phyloP scores from a whole-genome alignment of 2,329 filamentous ascomycete genomes.

The Tolypocladium tropicale region DNA sequence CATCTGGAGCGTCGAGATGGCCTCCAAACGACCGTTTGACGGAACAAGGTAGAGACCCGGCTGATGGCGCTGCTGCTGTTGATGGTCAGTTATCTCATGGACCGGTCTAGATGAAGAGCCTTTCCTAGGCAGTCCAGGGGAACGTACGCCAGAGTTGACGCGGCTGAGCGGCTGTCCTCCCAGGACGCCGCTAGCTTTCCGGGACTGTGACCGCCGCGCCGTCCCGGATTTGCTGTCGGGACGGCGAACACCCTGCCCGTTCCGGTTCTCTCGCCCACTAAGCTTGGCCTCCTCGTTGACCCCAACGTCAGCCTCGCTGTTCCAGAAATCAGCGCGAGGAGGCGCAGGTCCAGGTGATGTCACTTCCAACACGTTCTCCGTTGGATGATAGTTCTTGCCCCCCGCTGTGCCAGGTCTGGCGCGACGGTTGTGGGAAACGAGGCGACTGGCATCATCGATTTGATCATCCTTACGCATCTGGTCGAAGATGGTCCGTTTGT shows the following conservation, averaged over 20 bases:
- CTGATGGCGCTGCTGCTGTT: constrained; percentile 24
- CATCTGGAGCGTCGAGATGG: constrained; percentile 70
- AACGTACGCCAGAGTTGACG: constrained; percentile 36
- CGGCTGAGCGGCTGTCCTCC: constrained; percentile 32
- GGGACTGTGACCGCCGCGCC: constrained; percentile 42
- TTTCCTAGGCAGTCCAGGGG: constrained; percentile 17
- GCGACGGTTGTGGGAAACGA: constrained; percentile 78
- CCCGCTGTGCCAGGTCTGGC: constrained; percentile 60
- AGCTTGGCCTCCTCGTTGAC: constrained; percentile 33
- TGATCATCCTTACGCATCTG: constrained; percentile 84
- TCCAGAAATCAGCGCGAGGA: constrained; percentile 51
- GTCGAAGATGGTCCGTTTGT: constrained; percentile 85
- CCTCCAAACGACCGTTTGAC: constrained; percentile 48
- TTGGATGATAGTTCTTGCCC: constrained; percentile 85
- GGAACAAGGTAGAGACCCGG: constrained; percentile 43
- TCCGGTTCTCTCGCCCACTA: constrained; percentile 40
- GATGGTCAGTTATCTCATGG: constrained; percentile 21
- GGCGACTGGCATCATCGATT: constrained; percentile 78
- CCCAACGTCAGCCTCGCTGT: constrained; percentile 62
- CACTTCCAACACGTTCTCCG: constrained; percentile 78
- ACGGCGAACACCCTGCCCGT: constrained; percentile 37
- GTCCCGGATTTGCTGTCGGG: constrained; percentile 42
- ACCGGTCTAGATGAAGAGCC: constrained; percentile 19
- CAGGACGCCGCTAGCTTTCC: constrained; percentile 38
- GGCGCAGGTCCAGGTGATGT: constrained; percentile 25